Evolutionary conservation across 2,329 filamentous ascomycete species (phyloP), one percentile per base, ranked within the genome.

Genomic region (Botryosphaeria dothidea): DNA sequence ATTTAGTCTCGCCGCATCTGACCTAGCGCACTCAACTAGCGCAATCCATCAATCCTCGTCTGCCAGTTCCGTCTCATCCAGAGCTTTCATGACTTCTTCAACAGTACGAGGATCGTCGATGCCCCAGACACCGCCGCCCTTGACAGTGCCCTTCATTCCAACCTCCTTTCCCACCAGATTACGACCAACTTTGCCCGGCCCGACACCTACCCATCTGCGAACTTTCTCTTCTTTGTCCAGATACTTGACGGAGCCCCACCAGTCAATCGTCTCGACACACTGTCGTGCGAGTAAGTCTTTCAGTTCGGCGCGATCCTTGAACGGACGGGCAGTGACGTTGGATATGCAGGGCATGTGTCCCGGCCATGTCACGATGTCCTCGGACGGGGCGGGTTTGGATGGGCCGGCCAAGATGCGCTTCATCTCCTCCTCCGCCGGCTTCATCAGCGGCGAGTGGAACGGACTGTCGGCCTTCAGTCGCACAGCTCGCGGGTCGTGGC

Each of bases 131-230:
- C 94, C 94, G 56, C 93, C 93, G 1, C 93, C 93, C 75, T 94
- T 96, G 56, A 94, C 86, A 17, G 86, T 81, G 64, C 95, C 92
- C 72, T 90, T 86, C 87, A 95, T 93, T 9, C 93, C 93, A 3
- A 97, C 93, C 79, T 97, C 94, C 78, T 97, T 97, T 13, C 93
- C 93, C 1, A 98, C 93, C 7, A 98, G 82, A 75, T 97, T 97
- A 65, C 93, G 85, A 0, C 94, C 94, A 2, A 98, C 94, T 76
- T 96, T 96, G 4, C 94, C 94, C 0, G 94, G 94, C 0, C 94
- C 94, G 67, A 98, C 92, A 48, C 94, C 94, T 57, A 98, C 86
- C 90, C 94, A 97, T 64, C 93, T 84, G 71, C 89, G 84, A 19
- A 97, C 91, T 68, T 89, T 89, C 72, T 90, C 86, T 71, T 95